These are phyloP conservation scores for Parsonsia alboflavescens DNA, from an alignment of 257 asterid species.

Conservation along the genomic window DNA sequence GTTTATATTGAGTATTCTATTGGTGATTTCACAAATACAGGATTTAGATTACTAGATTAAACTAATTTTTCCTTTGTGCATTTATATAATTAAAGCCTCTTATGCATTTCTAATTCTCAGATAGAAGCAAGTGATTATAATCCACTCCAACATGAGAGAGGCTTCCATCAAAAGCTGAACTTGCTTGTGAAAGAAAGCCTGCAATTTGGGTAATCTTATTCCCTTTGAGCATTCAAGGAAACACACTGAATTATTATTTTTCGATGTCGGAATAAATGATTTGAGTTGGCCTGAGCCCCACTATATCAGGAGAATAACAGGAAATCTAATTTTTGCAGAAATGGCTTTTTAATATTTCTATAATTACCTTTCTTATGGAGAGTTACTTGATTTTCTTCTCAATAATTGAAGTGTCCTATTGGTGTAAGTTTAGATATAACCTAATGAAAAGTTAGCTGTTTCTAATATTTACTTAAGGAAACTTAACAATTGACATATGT, in stretches of 20 bases:
- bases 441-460: background rate
- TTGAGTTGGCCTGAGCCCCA: background rate
- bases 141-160: conserved; percentile 81
- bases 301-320: background rate
- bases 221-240: background rate
- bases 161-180: conserved; percentile 81
- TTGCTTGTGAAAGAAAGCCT: conserved; percentile 86
- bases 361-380: background rate
- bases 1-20: background rate
- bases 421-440: background rate
- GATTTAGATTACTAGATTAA: background rate
- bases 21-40: background rate
- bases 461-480: background rate
- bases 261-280: background rate
- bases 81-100: conserved; percentile 10
- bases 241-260: background rate
- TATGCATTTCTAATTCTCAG: conserved; percentile 42
- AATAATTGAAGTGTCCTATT: background rate
- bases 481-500: conserved; percentile 6
- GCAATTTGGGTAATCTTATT: conserved; percentile 58
- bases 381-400: background rate
- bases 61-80: conserved; percentile 1
- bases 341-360: background rate
- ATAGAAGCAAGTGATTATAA: conserved; percentile 64
- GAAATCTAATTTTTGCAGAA: background rate